Conservation (phyloP, 306 rosid genomes). For the Potentilla sterilis region DNA sequence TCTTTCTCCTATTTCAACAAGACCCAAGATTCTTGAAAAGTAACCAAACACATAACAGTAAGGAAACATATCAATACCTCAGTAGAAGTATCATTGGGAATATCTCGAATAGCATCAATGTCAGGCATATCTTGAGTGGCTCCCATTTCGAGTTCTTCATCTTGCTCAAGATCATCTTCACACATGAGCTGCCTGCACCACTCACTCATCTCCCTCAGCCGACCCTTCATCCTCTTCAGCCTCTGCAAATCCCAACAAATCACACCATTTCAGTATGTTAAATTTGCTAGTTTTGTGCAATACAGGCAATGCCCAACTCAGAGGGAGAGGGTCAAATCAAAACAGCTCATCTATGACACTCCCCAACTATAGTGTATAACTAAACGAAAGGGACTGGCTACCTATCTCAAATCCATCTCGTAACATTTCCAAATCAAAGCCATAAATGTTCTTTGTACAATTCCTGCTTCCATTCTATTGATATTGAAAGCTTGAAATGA, state of each 20-base stretch:
- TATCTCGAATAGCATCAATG: neutral
- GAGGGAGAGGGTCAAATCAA: constrained; percentile 30
- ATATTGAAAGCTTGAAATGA: too few species aligned
- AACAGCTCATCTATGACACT: constrained; percentile 44
- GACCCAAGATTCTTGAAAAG: neutral
- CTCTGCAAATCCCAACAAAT: constrained; percentile 29
- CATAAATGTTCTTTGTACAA: constrained; percentile 56
- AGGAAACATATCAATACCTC: neutral
- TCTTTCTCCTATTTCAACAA: neutral
- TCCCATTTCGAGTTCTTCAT: constrained; percentile 11
- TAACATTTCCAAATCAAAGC: constrained; percentile 55
- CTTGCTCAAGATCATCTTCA: constrained; percentile 22
- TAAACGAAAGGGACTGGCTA: constrained; percentile 67
- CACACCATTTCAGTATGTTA: neutral
- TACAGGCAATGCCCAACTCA: neutral
- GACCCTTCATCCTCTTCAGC: constrained; percentile 40
- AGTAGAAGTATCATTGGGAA: constrained; percentile 1
- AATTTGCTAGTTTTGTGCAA: neutral
- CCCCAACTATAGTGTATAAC: constrained; percentile 48
- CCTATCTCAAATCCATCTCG: constrained; percentile 45
- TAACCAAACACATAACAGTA: too few species aligned
- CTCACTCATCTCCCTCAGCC: constrained; percentile 43
- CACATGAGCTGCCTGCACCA: constrained; percentile 44
- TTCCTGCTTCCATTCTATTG: constrained; percentile 22
- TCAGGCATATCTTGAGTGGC: constrained; percentile 1